Conservation (phyloP, 352 stramenopile species). For the Nannochloropsis limnetica region DNA sequence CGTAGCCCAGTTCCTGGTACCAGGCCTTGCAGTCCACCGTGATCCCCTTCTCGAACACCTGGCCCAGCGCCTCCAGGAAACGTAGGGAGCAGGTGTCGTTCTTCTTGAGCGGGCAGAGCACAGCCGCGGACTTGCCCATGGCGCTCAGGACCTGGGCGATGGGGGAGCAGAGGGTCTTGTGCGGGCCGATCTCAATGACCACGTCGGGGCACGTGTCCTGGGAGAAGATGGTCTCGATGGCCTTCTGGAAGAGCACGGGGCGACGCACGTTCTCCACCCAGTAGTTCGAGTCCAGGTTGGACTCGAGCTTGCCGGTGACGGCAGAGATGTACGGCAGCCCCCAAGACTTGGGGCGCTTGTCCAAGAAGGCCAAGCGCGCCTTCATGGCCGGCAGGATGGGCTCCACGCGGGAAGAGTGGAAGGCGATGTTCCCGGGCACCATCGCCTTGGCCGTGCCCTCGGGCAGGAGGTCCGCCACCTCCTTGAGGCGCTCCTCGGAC, state of each 20-base stretch:
- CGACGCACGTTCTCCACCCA: constrained; percentile 33
- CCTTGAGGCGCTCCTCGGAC: constrained; percentile 17
- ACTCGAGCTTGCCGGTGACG: constrained; percentile 32
- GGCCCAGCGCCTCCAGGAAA: constrained; percentile 31
- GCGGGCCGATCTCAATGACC: constrained; percentile 9
- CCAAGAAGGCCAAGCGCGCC: constrained; percentile 10
- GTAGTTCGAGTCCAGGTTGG: constrained; percentile 17
- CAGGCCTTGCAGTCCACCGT: constrained; percentile 13
- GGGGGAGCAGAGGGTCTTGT: constrained; percentile 17
- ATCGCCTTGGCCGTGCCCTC: constrained; percentile 30
- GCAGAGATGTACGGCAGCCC: constrained; percentile 22
- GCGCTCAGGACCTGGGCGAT: constrained; percentile 26
- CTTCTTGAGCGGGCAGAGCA: constrained; percentile 20
- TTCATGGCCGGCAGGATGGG: not conserved
- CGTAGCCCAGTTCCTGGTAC: constrained; percentile 26
- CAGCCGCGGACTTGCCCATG: constrained; percentile 8
- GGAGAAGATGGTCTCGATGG: constrained; percentile 34
- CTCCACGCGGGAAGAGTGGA: constrained; percentile 30
- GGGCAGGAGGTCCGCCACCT: constrained; percentile 1
- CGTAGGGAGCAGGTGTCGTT: constrained; percentile 18
- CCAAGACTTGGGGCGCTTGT: constrained; percentile 31
- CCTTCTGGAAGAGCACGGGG: constrained; percentile 33
- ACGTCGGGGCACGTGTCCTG: constrained; percentile 20
- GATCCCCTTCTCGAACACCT: constrained; percentile 7
- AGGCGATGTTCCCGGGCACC: constrained; percentile 30